A percentile compares a stretch with the other conserved stretches of the same genome.
phyloP scores from a whole-genome alignment of 163 green algal genomes.

The Smithsoniella earleae region DNA sequence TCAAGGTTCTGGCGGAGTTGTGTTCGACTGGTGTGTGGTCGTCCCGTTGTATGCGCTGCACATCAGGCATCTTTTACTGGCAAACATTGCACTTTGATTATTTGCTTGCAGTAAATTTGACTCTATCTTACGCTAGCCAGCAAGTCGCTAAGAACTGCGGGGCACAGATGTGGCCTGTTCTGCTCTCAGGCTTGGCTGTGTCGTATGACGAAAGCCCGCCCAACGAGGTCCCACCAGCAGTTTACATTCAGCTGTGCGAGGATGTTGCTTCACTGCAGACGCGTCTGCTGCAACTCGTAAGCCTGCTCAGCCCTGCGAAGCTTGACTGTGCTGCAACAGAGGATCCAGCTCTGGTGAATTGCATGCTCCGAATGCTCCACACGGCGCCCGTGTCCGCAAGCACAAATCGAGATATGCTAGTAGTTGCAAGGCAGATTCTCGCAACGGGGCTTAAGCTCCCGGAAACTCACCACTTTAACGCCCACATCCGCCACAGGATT shows the following conservation, averaged over 20 bases:
- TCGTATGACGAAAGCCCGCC: constrained; percentile 2
- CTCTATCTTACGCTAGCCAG: neutral
- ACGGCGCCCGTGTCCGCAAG: neutral
- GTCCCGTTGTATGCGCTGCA: too few species aligned
- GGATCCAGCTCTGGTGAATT: neutral
- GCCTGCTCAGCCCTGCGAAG: neutral
- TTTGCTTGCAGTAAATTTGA: neutral
- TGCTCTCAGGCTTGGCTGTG: constrained; percentile 9
- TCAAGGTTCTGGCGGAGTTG: constrained; percentile 25
- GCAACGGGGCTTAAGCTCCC: constrained; percentile 6
- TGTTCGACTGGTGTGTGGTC: neutral
- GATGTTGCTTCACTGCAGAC: constrained; percentile 25
- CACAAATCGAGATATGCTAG: constrained; percentile 23
- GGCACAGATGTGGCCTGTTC: neutral
- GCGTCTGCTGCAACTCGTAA: constrained; percentile 19
- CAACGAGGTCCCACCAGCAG: neutral
- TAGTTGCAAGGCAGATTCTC: constrained; percentile 13
- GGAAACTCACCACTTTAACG: neutral
- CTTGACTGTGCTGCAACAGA: neutral
- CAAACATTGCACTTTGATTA: too few species aligned
- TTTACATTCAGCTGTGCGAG: constrained; percentile 22
- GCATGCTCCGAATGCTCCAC: constrained; percentile 26
- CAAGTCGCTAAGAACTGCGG: neutral
- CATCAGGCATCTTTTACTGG: too few species aligned
- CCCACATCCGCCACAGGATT: neutral